Base-by-base conservation (phyloP, 495 filamentous ascomycete species). In the Aspergillus sclerotioniger region DNA sequence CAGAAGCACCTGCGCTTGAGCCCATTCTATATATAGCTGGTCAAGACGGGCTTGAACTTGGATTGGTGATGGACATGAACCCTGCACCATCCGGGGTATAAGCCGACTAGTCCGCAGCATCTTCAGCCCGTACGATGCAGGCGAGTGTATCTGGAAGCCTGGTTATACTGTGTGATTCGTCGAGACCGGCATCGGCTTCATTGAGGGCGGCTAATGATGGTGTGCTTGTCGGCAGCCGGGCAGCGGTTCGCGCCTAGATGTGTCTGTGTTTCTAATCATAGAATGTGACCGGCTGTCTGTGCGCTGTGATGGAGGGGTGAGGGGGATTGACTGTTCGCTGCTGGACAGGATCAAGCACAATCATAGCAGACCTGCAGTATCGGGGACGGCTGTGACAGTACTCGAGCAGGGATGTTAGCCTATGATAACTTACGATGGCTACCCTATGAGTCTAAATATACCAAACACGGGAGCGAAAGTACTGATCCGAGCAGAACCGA, bases 191-290 rank as follows among this genome's bases (percentile, higher is more conserved):
- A 41, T n/a, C n/a, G 37, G 37, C 37, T 6, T 41, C 10, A 1
- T 41, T 13, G 19, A 13, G 28, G 47, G 47, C 47, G 47, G 47
- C 32, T 50, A 50, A 50, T 15, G 6, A 13, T 9, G 47, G 47
- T 15, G 8, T 32, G 20, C 15, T 25, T 17, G 21, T 47, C 44
- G 47, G 47, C 47, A 32, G 47, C 47, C 28, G 47, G 47, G 47
- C 47, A 32, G 47, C 47, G 47, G 47, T 50, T 50, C 47, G 47
- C 47, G 47, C 47, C 47, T 49, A 25, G 13, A 49, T 5, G 15
- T 25, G 21, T 20, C 21, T 32, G 20, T 13, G 47, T 50, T 50
- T 50, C 47, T 50, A 50, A 50, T 50, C 47, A 50, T 50, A 50
- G 47, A 50, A 50, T 17, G 28, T 10, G 25, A 25, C 21, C 4